Percentiles rank a stretch among this genome's conserved stretches.
phyloP scores from a whole-genome alignment of 306 rosid species.

The Trichosanthes truncata region DNA sequence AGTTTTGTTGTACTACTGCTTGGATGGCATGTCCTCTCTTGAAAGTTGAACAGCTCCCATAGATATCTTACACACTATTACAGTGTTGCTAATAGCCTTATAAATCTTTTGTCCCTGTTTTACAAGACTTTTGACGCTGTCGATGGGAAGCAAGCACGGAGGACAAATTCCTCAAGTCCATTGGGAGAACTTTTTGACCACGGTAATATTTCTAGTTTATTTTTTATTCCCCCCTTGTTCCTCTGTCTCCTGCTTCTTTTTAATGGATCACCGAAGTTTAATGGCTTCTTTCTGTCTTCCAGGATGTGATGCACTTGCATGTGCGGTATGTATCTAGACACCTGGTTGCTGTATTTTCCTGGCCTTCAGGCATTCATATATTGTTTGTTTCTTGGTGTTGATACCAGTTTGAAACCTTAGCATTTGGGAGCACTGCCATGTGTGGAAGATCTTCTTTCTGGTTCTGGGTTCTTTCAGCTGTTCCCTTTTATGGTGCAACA shows the following conservation, averaged over 20 bases:
- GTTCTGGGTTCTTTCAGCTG: slow-evolving; percentile 91
- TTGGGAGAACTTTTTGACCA: slow-evolving; percentile 95
- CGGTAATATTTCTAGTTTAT: slow-evolving; percentile 34
- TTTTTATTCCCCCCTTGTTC: not conserved
- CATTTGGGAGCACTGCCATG: slow-evolving; percentile 95
- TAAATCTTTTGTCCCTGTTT: not conserved
- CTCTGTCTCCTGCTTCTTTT: not conserved
- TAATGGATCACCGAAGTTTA: not conserved
- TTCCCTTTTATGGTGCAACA: slow-evolving; percentile 88
- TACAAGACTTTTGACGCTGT: slow-evolving; percentile 93
- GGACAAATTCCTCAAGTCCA: slow-evolving; percentile 95
- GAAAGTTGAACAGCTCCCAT: not conserved
- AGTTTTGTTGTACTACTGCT: not conserved
- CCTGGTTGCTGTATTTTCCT: not conserved
- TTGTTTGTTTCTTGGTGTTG: slow-evolving; percentile 6
- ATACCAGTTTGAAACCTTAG: slow-evolving; percentile 72
- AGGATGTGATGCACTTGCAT: slow-evolving; percentile 99
- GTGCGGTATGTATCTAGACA: slow-evolving; percentile 55
- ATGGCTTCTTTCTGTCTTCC: slow-evolving; percentile 31
- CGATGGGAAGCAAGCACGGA: slow-evolving; percentile 98
- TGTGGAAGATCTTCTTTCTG: slow-evolving; percentile 84
- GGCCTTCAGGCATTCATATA: not conserved
- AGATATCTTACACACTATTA: not conserved
- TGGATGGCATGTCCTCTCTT: not conserved
- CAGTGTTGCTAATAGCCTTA: not conserved